phyloP scores from a whole-genome alignment of 257 asterid genomes.

The Solanum virginianum region DNA sequence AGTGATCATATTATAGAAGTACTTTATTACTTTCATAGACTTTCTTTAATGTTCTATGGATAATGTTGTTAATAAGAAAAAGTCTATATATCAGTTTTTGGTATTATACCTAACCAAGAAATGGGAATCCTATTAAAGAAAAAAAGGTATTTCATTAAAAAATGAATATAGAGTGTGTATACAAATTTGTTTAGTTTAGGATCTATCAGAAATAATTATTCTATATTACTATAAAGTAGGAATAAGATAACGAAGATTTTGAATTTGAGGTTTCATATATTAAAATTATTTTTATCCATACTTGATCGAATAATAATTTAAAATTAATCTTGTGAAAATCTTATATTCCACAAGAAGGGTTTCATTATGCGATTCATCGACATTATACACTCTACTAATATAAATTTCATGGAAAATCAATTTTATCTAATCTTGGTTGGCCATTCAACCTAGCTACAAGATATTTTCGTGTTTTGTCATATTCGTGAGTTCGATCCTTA shows the following conservation, averaged over 20 bases:
- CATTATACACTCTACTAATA: background rate
- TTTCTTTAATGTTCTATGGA: background rate
- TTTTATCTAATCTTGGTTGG: background rate
- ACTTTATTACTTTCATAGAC: background rate
- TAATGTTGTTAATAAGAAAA: background rate
- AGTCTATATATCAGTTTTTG: background rate
- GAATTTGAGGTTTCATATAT: too few relatives aligned
- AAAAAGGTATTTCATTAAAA: background rate
- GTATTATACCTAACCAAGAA: background rate
- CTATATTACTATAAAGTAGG: background rate
- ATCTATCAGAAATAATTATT: too few relatives aligned
- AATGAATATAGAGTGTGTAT: background rate
- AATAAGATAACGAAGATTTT: background rate
- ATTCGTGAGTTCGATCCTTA: background rate
- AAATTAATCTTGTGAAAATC: too few relatives aligned
- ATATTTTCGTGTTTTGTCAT: background rate
- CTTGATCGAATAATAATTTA: too few relatives aligned
- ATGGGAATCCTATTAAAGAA: background rate
- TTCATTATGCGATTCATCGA: background rate
- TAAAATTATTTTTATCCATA: too few relatives aligned
- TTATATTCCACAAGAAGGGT: background rate
- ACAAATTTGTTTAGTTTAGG: fast-evolving
- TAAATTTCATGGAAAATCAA: background rate
- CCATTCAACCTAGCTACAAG: background rate
- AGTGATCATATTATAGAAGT: background rate